phyloP scores from a whole-genome alignment of 345 rosid species.

The Euphorbia peplus region DNA sequence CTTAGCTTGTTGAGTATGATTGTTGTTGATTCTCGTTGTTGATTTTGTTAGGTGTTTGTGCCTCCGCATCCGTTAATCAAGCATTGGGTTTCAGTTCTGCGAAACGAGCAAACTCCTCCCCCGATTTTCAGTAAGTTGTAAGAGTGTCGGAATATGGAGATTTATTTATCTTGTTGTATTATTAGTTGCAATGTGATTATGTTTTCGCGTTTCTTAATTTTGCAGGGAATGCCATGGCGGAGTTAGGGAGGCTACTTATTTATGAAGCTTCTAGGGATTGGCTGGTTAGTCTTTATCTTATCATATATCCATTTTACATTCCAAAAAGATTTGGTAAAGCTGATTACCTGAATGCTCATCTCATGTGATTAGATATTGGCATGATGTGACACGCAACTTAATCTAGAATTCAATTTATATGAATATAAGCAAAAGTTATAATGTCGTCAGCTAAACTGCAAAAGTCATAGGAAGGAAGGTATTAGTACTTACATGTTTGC shows the following conservation, averaged over 20 bases:
- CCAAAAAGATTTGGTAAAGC: background rate
- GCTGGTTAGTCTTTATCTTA: slow-evolving; percentile 51
- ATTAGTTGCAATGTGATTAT: background rate
- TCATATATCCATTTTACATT: background rate
- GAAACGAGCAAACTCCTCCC: slow-evolving; percentile 80
- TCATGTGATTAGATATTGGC: background rate
- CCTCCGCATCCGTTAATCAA: slow-evolving; percentile 93
- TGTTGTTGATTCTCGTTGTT: background rate
- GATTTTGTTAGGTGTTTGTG: slow-evolving; percentile 56
- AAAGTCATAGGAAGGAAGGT: background rate
- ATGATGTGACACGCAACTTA: background rate
- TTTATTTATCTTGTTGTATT: too few species aligned
- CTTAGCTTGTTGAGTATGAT: background rate
- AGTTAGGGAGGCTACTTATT: slow-evolving; percentile 79
- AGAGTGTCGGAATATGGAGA: slow-evolving; percentile 14
- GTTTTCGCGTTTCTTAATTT: background rate
- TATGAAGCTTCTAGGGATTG: slow-evolving; percentile 95
- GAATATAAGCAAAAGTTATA: background rate
- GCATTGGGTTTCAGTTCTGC: slow-evolving; percentile 87
- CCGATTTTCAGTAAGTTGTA: slow-evolving; percentile 62
- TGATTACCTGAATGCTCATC: background rate
- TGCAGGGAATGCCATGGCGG: slow-evolving; percentile 84
- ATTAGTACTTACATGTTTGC: background rate
- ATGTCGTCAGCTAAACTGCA: background rate
- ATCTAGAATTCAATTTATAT: background rate